Base-by-base conservation (phyloP, 371 early-diverging fungal species). In the Mucor piriformis region DNA sequence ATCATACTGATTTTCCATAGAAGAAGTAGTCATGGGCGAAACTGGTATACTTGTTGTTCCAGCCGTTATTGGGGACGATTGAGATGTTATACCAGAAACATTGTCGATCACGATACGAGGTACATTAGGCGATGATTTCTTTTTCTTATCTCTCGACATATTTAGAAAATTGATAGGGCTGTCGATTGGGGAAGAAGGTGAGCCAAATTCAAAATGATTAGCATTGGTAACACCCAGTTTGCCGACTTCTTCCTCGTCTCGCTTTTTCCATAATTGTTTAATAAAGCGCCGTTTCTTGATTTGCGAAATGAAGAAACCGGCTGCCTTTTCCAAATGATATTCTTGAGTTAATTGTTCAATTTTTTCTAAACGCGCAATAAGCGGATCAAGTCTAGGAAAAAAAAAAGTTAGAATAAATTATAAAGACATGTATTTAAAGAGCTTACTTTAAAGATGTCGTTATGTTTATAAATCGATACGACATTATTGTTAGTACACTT, bases 361-460 rank as follows among this genome's bases (percentile, higher is more conserved):
- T 37, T 73, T 74, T 61, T 76, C 77, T 13, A 79, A 44, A 3
- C 80, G 74, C 8, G 66, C 62, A 34, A 79, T 74, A 37, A 79
- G 54, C 4, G 68, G 71, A 23, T 74, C 75, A 15, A 79, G 47
- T 0, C 79, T 42, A 21, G 16, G 43, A 1, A 52, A 42, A 47
- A 38, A 13, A 10, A 57, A 62, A 49, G 16, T 35, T 7, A 50
- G 53, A 16, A 21, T 27, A 25, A 42, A n/a, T n/a, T n/a, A n/a
- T n/a, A n/a, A n/a, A n/a, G n/a, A n/a, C n/a, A 3, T 13, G 18
- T 27, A 6, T 54, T 5, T 12, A 16, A 12, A 33, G 11, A 7
- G 48, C 76, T 72, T 74, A 83, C 81, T 73, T 77, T 20, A 85
- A 65, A 5, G 82, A 77, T 12, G 81, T 69, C 18, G 83, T 73